Conservation (phyloP, 2,329 filamentous ascomycete species). For the Coniella vitis region DNA sequence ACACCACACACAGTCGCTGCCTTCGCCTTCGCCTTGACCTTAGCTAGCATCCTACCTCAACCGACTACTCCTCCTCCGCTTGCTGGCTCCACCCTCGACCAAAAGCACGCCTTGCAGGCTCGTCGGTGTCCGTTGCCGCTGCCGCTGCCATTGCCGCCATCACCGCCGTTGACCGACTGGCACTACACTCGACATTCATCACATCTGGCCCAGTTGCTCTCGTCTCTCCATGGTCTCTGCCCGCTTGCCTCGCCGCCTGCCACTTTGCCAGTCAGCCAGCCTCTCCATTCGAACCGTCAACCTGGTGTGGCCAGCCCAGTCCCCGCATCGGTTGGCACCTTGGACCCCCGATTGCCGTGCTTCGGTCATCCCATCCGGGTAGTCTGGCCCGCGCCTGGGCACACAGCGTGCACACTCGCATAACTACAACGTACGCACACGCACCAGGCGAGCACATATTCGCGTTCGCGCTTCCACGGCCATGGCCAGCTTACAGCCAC, state of each 20-base stretch:
- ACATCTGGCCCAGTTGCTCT: too few relatives aligned
- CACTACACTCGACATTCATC: background rate
- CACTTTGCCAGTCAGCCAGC: background rate
- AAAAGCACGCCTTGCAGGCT: background rate
- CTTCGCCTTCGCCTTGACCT: background rate
- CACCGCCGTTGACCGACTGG: background rate
- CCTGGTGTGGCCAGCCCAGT: constrained; percentile 1
- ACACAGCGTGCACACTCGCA: background rate
- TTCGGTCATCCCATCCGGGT: constrained; percentile 12
- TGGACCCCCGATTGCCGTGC: constrained; percentile 5
- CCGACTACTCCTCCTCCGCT: background rate
- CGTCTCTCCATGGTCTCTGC: constrained; percentile 1
- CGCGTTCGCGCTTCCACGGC: background rate
- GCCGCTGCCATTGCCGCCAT: background rate
- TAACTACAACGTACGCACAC: background rate
- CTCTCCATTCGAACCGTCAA: background rate
- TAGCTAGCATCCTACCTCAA: background rate
- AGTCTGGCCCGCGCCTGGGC: constrained; percentile 4
- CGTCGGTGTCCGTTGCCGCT: constrained; percentile 1
- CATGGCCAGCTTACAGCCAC: constrained; percentile 34
- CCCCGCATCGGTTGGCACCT: constrained; percentile 12
- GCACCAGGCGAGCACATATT: background rate
- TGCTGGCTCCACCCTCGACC: background rate
- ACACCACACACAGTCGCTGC: background rate
- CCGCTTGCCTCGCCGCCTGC: constrained; percentile 2